These are phyloP conservation scores for Spathaspora gorwiae DNA, from an alignment of 805 yeast genomes.

Conservation along the genomic window DNA sequence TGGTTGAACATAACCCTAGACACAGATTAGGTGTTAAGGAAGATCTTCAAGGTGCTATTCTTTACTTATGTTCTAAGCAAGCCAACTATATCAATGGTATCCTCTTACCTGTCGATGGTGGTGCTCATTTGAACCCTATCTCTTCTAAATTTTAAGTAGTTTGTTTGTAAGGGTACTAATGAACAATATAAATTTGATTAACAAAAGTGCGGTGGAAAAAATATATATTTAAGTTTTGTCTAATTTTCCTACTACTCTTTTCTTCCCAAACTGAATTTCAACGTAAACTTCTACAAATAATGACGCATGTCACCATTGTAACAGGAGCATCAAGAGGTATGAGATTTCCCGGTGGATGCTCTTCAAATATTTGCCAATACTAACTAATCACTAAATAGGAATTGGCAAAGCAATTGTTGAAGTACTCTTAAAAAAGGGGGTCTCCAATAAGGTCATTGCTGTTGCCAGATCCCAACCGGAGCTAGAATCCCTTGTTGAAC, in stretches of 20 bases:
- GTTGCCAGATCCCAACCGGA: conserved; percentile 63
- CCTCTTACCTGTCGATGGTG: conserved; percentile 70
- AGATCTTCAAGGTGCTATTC: conserved; percentile 52
- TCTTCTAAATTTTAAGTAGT: conserved; percentile 6
- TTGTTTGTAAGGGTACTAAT: too few species aligned
- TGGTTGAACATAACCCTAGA: conserved; percentile 53
- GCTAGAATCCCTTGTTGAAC: conserved; percentile 37
- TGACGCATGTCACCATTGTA: conserved; percentile 35
- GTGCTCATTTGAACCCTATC: conserved; percentile 39
- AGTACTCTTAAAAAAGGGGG: conserved; percentile 34
- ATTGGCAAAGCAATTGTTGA: conserved; percentile 77
- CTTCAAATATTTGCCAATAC: background rate
- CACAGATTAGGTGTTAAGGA: conserved; percentile 57
- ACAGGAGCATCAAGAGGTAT: conserved; percentile 63
- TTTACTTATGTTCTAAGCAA: conserved; percentile 52
- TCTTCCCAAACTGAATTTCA: too few species aligned
- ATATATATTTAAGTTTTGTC: too few species aligned
- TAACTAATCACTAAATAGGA: conserved; percentile 37
- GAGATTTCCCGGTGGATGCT: conserved; percentile 9
- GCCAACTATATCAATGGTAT: conserved; percentile 63
- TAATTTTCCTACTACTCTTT: too few species aligned
- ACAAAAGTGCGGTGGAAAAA: too few species aligned
- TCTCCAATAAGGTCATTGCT: conserved; percentile 50
- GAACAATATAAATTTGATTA: too few species aligned
- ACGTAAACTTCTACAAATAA: background rate